Percentiles rank a stretch among this genome's conserved stretches.
phyloP scores from a whole-genome alignment of 371 early-diverging fungal species.

The Actinomucor elegans region DNA sequence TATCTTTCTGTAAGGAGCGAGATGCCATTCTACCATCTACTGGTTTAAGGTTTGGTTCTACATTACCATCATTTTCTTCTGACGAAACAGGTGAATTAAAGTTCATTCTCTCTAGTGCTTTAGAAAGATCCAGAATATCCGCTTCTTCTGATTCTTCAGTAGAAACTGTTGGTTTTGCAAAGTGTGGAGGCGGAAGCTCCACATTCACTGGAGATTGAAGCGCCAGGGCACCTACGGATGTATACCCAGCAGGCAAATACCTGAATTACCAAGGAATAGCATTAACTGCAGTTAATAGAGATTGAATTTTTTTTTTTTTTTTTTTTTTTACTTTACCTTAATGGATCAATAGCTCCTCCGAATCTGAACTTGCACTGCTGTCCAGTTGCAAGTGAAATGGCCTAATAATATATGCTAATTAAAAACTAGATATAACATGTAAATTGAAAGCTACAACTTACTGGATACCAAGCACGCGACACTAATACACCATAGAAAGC shows the following conservation, averaged over 20 bases:
- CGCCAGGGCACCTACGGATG: conserved; percentile 21
- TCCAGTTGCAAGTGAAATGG: conserved; percentile 43
- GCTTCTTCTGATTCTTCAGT: conserved; percentile 4
- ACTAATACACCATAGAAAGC: conserved; percentile 58
- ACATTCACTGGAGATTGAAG: conserved; percentile 1
- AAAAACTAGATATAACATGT: background rate
- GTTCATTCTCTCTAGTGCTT: conserved; percentile 3
- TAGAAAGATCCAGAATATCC: conserved; percentile 7
- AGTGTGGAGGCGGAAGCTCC: conserved; percentile 25
- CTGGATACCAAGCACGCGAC: conserved; percentile 57
- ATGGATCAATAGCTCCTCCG: conserved; percentile 36
- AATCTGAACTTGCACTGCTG: conserved; percentile 43
- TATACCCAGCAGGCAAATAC: conserved; percentile 33
- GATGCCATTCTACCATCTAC: no score
- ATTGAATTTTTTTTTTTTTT: no score
- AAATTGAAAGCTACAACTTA: conserved; percentile 8
- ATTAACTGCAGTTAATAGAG: no score
- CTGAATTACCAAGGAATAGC: no score
- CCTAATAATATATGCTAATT: conserved; percentile 17
- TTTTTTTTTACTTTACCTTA: no score
- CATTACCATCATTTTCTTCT: conserved; percentile 7
- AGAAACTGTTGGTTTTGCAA: background rate
- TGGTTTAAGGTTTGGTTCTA: conserved; percentile 25
- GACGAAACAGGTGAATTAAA: background rate
- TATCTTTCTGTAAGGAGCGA: no score